Percentiles rank a stretch among this genome's conserved stretches.
These are phyloP conservation scores for Sporothrix schenckii DNA, from an alignment of 2,329 filamentous ascomycete species.

Conservation along the genomic window DNA sequence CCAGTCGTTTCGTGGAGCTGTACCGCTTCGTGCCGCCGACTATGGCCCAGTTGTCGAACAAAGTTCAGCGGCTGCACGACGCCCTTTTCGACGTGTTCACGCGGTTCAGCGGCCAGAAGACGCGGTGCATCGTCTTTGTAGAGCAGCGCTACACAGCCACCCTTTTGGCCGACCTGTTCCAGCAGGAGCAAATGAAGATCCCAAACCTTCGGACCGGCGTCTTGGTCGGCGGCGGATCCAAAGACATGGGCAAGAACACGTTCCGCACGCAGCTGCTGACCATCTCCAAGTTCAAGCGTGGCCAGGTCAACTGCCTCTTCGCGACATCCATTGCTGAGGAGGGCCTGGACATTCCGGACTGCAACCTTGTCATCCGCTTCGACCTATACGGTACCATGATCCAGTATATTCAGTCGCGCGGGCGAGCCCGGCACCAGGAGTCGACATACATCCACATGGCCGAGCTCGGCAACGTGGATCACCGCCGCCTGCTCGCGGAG, in stretches of 20 bases:
- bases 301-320: constrained; percentile 65
- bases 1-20: constrained; percentile 57
- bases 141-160: constrained; percentile 75
- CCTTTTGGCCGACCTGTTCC: constrained; percentile 70
- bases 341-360: constrained; percentile 68
- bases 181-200: constrained; percentile 56
- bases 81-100: constrained; percentile 67
- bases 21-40: constrained; percentile 51
- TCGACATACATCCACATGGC: constrained; percentile 87
- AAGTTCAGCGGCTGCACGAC: constrained; percentile 64
- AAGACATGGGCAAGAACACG: constrained; percentile 34
- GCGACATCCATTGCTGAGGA: constrained; percentile 70
- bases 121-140: constrained; percentile 81
- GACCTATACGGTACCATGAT: constrained; percentile 89
- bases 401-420: constrained; percentile 91
- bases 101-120: constrained; percentile 56
- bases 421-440: constrained; percentile 74
- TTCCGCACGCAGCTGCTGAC: constrained; percentile 70
- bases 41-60: constrained; percentile 64
- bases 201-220: constrained; percentile 62
- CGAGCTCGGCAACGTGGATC: constrained; percentile 67
- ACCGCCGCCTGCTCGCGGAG: constrained; percentile 60
- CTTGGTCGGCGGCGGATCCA: constrained; percentile 48
- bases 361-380: constrained; percentile 72
- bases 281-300: constrained; percentile 65